Conservation (phyloP, 257 asterid species). For the Ligustrum vulgare region DNA sequence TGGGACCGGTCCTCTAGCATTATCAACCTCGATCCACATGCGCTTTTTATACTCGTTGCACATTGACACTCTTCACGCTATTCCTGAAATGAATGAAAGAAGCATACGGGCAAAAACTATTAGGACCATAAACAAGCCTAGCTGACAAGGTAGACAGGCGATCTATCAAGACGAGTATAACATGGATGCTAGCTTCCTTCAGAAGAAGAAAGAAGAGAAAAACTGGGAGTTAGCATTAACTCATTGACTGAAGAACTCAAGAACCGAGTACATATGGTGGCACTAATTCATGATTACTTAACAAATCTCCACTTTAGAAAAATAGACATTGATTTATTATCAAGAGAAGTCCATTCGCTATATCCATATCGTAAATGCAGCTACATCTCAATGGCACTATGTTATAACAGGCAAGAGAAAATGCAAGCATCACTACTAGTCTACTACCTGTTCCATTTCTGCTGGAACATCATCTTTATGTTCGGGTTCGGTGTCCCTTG, state of each 20-base stretch:
- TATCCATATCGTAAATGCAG: slow-evolving; percentile 14
- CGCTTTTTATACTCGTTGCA: neutral
- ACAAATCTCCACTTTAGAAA: neutral
- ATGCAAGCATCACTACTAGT: neutral
- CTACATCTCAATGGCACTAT: neutral
- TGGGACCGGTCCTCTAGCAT: neutral
- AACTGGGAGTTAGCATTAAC: neutral
- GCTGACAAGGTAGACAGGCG: neutral
- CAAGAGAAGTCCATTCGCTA: slow-evolving; percentile 4
- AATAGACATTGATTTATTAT: neutral
- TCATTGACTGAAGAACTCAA: neutral
- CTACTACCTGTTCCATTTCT: slow-evolving; percentile 77
- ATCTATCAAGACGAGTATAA: neutral
- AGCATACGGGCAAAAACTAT: slow-evolving; percentile 6
- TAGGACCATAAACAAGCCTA: slow-evolving; percentile 15
- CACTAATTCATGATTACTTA: neutral
- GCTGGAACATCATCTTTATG: slow-evolving; percentile 57
- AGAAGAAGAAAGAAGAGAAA: neutral
- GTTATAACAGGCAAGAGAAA: neutral
- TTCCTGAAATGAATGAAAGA: slow-evolving; percentile 35
- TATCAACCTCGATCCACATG: slow-evolving; percentile 14
- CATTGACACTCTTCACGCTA: slow-evolving; percentile 24
- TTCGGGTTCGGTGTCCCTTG: slow-evolving; percentile 44
- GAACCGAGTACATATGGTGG: neutral
- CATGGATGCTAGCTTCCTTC: neutral